Percentiles rank a stretch among this genome's conserved stretches.
Evolutionary conservation across 2,329 filamentous ascomycete genomes (phyloP).

Genomic region (Hysterium pulicare): DNA sequence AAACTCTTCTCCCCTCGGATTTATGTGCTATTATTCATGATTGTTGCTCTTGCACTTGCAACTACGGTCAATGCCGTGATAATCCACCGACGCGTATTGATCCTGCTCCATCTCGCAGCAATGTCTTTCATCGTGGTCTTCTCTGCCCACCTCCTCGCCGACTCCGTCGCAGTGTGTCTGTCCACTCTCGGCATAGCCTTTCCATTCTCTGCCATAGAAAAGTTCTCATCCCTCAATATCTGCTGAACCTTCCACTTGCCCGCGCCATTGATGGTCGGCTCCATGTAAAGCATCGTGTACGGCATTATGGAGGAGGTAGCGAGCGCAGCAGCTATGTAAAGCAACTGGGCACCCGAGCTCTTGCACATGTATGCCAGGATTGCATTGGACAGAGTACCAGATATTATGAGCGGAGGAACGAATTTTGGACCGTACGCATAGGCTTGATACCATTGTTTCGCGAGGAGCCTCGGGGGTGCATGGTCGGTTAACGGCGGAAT

Average conservation of each 20-base stretch:
- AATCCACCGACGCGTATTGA: constrained; percentile 17
- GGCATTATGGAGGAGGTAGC: constrained; percentile 31
- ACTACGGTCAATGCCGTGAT: constrained; percentile 14
- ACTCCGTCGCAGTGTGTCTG: constrained; percentile 10
- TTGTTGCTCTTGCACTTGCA: too few relatives aligned
- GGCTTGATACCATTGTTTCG: constrained; percentile 39
- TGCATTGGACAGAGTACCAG: constrained; percentile 30
- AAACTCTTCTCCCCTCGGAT: too few relatives aligned
- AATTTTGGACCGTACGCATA: constrained; percentile 36
- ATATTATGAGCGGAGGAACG: constrained; percentile 35
- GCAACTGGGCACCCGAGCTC: neutral
- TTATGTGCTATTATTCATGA: too few relatives aligned
- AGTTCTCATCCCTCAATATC: constrained; percentile 23
- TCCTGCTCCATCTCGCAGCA: constrained; percentile 14
- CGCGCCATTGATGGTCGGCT: constrained; percentile 38
- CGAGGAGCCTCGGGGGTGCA: constrained; percentile 31
- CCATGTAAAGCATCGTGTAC: constrained; percentile 38
- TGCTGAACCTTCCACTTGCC: constrained; percentile 38
- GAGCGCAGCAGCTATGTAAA: constrained; percentile 25
- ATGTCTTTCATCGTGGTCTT: constrained; percentile 19
- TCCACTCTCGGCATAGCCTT: constrained; percentile 7
- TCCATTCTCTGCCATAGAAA: constrained; percentile 10
- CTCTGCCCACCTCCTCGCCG: constrained; percentile 16
- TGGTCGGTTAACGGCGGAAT: constrained; percentile 33
- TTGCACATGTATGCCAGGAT: constrained; percentile 21